Percentiles rank a stretch among this genome's conserved stretches.
Conservation (phyloP, 2,329 filamentous ascomycete genomes). For the Xylaria sp. region DNA sequence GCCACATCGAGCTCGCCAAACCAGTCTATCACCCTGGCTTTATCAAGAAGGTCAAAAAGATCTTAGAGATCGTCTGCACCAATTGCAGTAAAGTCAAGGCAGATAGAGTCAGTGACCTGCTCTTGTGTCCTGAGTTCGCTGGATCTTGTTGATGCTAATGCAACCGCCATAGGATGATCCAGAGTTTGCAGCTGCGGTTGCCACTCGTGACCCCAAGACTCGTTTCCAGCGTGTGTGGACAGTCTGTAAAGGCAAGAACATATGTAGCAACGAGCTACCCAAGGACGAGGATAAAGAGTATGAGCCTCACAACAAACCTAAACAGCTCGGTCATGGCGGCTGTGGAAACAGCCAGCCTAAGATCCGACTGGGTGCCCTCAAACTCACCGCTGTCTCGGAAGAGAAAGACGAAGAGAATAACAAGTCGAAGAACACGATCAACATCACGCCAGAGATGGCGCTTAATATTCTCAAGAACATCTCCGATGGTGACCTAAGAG, state of each 20-base stretch:
- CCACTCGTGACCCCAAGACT: conserved; percentile 88
- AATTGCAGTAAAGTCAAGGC: conserved; percentile 98
- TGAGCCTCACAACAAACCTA: conserved; percentile 65
- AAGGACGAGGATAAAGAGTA: conserved; percentile 76
- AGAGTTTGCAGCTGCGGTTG: conserved; percentile 83
- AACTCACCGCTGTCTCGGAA: conserved; percentile 81
- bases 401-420: conserved; percentile 78
- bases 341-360: conserved; percentile 92
- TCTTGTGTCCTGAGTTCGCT: conserved; percentile 63
- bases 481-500: conserved; percentile 79
- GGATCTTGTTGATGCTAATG: conserved; percentile 69
- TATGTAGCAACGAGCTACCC: conserved; percentile 82
- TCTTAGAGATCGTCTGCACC: conserved; percentile 98
- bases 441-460: conserved; percentile 84
- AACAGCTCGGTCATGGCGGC: conserved; percentile 78
- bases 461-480: conserved; percentile 89
- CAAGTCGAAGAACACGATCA: conserved; percentile 79
- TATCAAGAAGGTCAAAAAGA: conserved; percentile 99
- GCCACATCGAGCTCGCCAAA: conserved; percentile 96
- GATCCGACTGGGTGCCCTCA: conserved; percentile 86
- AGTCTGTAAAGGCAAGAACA: conserved; percentile 86
- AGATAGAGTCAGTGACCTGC: conserved; percentile 92
- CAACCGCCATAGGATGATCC: conserved; percentile 75
- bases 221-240: conserved; percentile 94
- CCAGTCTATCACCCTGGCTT: conserved; percentile 96